Evolutionary conservation across 768 basidiomycete genomes (phyloP).

Genomic region (Russula ochroleuca): DNA sequence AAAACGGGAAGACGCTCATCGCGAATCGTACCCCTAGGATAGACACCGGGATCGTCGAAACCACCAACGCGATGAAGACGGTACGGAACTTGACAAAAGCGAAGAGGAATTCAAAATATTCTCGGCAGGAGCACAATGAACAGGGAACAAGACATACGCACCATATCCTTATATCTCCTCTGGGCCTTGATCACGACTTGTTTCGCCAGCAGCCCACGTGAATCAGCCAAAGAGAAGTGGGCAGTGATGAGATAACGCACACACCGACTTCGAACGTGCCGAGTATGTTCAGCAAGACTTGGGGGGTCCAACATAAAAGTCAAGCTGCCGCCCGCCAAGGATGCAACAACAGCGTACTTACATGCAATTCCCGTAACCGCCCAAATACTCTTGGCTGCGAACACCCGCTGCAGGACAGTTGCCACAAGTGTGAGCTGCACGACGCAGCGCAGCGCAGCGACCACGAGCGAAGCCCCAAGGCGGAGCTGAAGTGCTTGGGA

Average conservation of each 20-base stretch:
- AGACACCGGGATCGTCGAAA: conserved; percentile 73
- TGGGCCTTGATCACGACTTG: conserved; percentile 76
- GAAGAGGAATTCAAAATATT: background rate
- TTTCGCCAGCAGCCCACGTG: background rate
- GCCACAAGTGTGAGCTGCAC: conserved; percentile 75
- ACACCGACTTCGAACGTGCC: conserved; percentile 69
- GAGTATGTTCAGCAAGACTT: conserved; percentile 63
- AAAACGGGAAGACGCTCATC: conserved; percentile 77
- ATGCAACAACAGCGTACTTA: conserved; percentile 39
- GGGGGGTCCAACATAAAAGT: background rate
- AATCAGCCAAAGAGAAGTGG: background rate
- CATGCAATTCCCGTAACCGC: conserved; percentile 68
- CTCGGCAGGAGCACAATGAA: background rate
- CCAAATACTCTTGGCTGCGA: conserved; percentile 70
- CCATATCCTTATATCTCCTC: conserved; percentile 71
- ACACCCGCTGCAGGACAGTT: conserved; percentile 63
- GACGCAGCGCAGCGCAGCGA: conserved; percentile 69
- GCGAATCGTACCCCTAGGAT: conserved; percentile 71
- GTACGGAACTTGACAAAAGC: conserved; percentile 49
- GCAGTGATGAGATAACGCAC: conserved; percentile 37
- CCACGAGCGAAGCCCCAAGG: conserved; percentile 61
- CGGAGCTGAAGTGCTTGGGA: conserved; percentile 64
- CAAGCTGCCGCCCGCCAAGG: background rate
- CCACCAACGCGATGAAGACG: conserved; percentile 63
- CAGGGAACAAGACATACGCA: conserved; percentile 30